Conservation (phyloP, 1,284 basidiomycete genomes). For the Malassezia brasiliensis region DNA sequence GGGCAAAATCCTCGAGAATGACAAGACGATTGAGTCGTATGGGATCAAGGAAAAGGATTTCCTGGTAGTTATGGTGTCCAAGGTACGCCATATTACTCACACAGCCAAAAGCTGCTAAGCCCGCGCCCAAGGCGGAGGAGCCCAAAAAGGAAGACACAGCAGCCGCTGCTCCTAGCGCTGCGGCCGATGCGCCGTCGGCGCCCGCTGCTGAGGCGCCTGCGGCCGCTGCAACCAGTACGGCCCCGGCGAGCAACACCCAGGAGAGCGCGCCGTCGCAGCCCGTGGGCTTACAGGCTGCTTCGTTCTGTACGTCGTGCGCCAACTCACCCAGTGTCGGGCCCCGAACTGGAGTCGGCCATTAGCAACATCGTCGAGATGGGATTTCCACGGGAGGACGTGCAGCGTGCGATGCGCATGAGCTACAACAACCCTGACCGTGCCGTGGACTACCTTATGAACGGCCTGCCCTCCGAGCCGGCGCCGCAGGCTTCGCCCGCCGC, state of each 20-base stretch:
- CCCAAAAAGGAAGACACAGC: not conserved
- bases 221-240: not conserved
- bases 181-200: not conserved
- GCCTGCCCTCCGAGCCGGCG: slow-evolving; percentile 56
- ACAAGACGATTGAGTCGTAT: slow-evolving; percentile 75
- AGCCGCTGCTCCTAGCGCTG: no score
- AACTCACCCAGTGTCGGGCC: slow-evolving; percentile 19
- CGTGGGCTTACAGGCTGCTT: slow-evolving; percentile 1
- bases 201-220: not conserved
- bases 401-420: slow-evolving; percentile 77
- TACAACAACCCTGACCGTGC: slow-evolving; percentile 98
- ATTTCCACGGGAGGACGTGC: slow-evolving; percentile 72
- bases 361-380: slow-evolving; percentile 70
- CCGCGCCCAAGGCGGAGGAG: slow-evolving; percentile 9
- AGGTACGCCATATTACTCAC: slow-evolving; percentile 55
- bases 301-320: slow-evolving; percentile 10
- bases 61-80: slow-evolving; percentile 93
- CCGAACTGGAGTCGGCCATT: slow-evolving; percentile 39
- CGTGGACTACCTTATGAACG: slow-evolving; percentile 91
- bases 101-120: slow-evolving; percentile 27
- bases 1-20: slow-evolving; percentile 83
- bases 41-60: slow-evolving; percentile 98
- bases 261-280: not conserved
- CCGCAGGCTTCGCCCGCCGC: slow-evolving; percentile 18
- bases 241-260: not conserved